Evolutionary conservation across 768 basidiomycete genomes (phyloP), one percentile per base, ranked within the genome.

Genomic region (Mycena maculata): DNA sequence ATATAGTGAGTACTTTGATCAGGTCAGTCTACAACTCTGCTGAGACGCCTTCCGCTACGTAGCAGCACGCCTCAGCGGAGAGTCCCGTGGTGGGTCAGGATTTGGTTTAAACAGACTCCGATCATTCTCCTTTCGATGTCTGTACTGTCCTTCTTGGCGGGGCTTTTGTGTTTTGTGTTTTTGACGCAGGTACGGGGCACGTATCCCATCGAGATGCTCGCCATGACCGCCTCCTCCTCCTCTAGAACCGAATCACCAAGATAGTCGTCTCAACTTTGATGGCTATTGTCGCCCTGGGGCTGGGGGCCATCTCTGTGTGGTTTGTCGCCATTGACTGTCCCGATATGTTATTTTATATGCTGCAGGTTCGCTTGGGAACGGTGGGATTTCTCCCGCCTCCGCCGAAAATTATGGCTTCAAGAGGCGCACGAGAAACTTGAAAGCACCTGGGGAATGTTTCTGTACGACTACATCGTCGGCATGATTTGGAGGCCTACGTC

Each of bases 381-480:
- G 3, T 66, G 65, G 65, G 58, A 60, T 36, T 66, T 66, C 31
- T 47, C 65, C 36, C 65, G 65, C 44, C 65, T 66, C 36, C 65
- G 65, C 27, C 50, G 58, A 36, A 22, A 54, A 33, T 10, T 66
- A 42, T 66, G 65, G 65, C 31, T 60, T 2, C 44, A 55, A 28
- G 53, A 47, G 18, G 45, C 44, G n/a, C 42, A 36, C 31, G 57
- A 65, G 3, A 65, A 55, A 9, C 31, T 52, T 27, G 58, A 66
- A 55, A 55, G 44, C 44, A 60, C 42, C 27, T 55, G 58, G 57
- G 30, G 52, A 10, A 44, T 66, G 33, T 48, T 66, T n/a, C 27
- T 39, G n/a, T 60, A 60, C 28, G 52, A 55, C 20, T 60, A 54
- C 50, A 20, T 66, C 41, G 28, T 54, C 0, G 47, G 47, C 49